Base-by-base conservation (phyloP, 225 moss, liverwort and hornwort genomes). In the Antitrichia curtipendula region DNA sequence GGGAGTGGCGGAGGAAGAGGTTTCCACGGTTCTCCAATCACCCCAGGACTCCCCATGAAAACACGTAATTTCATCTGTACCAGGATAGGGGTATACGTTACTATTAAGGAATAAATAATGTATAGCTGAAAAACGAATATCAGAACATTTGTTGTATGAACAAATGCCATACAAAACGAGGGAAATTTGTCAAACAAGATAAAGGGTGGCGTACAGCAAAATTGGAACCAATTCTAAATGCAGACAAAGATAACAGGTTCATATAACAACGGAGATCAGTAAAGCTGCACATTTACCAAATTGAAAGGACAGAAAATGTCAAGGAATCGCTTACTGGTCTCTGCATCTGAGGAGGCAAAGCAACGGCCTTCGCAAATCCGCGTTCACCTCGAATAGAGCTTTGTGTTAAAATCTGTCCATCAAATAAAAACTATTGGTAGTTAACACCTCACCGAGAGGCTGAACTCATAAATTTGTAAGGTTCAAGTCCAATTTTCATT, bases 1-100 rank as follows among this genome's bases (percentile, higher is more conserved):
- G 98, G 92, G 58, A 99, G 94, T 15, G 94, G 91, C 27, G 93
- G 92, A 61, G 93, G 89, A 45, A 91, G 95, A 79, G 93, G 92
- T 91, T 94, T 99, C 92, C 95, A 99, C 38, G 98, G 97, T 78
- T 99, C 98, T 91, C 97, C 98, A 81, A 99, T 95, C 23, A 99
- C 94, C 85, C 98, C 98, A 86, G 98, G 97, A 92, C 98, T 99
- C 64, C 98, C 96, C 95, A 96, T 96, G 87, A 90, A 97, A 43
- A 97, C 91, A 80, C 95, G 95, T 88, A 99, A 88, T 85, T 93
- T 97, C 95, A 96, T 94, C 97, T 96, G 92, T 87, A 82, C 72
- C 84, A 84, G 79, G 87, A 78, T 41, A 86, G 71, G 66, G 84
- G 81, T 81, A 75, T 47, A 49, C 23, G 29, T 47, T 29, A 66